Conservation (phyloP, 2,329 filamentous ascomycete species). For the Ceratocystis harringtonii region DNA sequence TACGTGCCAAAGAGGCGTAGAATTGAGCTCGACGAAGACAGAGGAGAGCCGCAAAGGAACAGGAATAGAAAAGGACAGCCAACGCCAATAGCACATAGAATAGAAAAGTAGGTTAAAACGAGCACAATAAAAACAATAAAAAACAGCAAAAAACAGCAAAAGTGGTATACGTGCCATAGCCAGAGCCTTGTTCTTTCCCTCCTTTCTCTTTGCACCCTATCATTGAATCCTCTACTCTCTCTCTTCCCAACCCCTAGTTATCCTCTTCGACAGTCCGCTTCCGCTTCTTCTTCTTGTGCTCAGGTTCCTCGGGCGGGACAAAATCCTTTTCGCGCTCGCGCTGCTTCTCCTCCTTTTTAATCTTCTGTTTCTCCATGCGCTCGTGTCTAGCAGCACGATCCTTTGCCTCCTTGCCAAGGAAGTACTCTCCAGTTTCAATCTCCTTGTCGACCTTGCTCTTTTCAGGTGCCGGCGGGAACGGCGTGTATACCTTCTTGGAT, state of each 20-base stretch:
- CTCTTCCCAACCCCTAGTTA: conserved; percentile 19
- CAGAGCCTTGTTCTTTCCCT: neutral
- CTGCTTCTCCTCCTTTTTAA: conserved; percentile 77
- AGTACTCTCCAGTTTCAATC: conserved; percentile 97
- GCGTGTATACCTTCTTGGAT: conserved; percentile 84
- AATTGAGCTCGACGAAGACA: neutral
- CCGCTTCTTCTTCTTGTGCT: conserved; percentile 46
- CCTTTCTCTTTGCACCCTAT: neutral
- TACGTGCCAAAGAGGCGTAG: neutral
- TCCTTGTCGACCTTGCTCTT: conserved; percentile 98
- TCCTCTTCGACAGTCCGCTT: conserved; percentile 27
- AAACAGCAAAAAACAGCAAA: conserved; percentile 11
- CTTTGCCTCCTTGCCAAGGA: conserved; percentile 83
- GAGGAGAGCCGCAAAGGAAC: neutral
- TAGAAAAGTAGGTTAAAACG: conserved; percentile 1
- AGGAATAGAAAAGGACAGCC: neutral
- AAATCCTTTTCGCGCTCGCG: conserved; percentile 76
- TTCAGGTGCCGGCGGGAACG: conserved; percentile 90
- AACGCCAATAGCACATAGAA: neutral
- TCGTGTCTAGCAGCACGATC: conserved; percentile 67
- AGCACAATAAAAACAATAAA: conserved; percentile 7
- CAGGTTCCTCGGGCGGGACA: conserved; percentile 67
- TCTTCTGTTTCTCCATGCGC: conserved; percentile 67
- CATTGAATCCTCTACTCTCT: conserved; percentile 2
- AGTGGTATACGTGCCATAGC: conserved; percentile 10